A percentile compares a stretch with the other conserved stretches of the same genome.
Conservation (phyloP, 305 asterid species). For the Solanum hybrid region DNA sequence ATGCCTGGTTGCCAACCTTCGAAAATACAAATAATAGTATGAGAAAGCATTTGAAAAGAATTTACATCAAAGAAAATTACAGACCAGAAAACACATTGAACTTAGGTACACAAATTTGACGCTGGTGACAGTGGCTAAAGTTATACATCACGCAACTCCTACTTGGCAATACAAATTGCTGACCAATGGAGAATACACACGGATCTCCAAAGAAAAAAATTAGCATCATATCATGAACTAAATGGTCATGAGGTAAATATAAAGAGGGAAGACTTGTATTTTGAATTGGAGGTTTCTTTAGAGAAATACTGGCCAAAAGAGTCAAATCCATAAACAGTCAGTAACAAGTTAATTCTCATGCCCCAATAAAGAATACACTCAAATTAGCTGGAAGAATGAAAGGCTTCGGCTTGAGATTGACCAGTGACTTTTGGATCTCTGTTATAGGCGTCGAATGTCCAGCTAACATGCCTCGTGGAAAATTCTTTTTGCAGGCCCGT, state of each 20-base stretch:
- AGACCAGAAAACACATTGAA: neutral
- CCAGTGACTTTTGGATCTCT: too few relatives aligned
- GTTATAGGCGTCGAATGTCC: neutral
- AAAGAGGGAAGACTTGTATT: neutral
- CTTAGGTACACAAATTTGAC: neutral
- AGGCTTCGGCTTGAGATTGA: too few relatives aligned
- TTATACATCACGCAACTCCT: neutral
- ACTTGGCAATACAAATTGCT: neutral
- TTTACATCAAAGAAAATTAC: neutral
- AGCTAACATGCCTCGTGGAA: neutral
- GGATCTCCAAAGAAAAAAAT: neutral
- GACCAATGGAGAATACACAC: neutral
- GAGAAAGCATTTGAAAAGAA: neutral
- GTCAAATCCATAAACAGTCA: too few relatives aligned
- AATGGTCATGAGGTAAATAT: neutral
- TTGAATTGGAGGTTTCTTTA: neutral
- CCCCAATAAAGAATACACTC: too few relatives aligned
- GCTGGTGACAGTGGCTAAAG: neutral
- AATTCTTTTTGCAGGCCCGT: neutral
- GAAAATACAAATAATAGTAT: neutral
- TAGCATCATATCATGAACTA: neutral
- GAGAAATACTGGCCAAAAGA: neutral
- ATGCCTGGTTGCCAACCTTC: slow-evolving; percentile 97
- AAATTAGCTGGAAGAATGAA: too few relatives aligned
- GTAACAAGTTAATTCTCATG: too few relatives aligned